Evolutionary conservation across 2,329 filamentous ascomycete genomes (phyloP), one percentile per base, ranked within the genome.

Genomic region (Arthrobotrys sinensis): DNA sequence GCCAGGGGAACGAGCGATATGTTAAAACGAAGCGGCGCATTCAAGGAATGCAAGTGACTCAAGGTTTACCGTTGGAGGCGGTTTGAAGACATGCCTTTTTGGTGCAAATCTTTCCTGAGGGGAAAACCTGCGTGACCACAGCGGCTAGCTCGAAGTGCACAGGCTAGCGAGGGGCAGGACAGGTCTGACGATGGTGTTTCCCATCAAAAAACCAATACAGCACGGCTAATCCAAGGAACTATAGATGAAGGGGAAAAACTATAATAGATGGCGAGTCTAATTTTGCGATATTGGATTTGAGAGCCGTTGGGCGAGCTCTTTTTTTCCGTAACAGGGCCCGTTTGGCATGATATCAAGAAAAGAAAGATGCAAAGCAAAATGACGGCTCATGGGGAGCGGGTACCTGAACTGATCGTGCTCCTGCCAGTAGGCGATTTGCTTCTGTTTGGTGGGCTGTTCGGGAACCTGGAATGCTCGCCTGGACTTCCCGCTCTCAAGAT

Each of bases 51-150:
- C 67, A 78, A 67, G 53, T 46, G 38, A 62, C 45, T 43, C 66
- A 66, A 53, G 66, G 73, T 77, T 28, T 36, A 70, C 72, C 46
- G 65, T 71, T 71, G 66, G 52, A 71, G 52, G 66, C 65, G 60
- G 53, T 67, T 72, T 67, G 67, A 62, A 78, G 50, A 72, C 67
- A 78, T 78, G 67, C 75, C 67, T 72, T 63, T 71, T 68, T 62
- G 67, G 67, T 64, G 24, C 43, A 67, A 66, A 63, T 48, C 53
- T 46, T 66, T 64, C 67, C 50, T 57, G 62, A 57, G 43, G 60
- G 62, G 62, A 64, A 62, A 68, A 38, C 60, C 36, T 57, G 69
- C 69, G 69, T 66, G 69, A 72, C 57, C 63, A 55, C 43, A 52
- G 63, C 63, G 63, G 63, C 63, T 75, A 67, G 62, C 50, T 24